Evolutionary conservation across 495 filamentous ascomycete genomes (phyloP), one percentile per base, ranked within the genome.

Genomic region (Rusavskia elegans): DNA sequence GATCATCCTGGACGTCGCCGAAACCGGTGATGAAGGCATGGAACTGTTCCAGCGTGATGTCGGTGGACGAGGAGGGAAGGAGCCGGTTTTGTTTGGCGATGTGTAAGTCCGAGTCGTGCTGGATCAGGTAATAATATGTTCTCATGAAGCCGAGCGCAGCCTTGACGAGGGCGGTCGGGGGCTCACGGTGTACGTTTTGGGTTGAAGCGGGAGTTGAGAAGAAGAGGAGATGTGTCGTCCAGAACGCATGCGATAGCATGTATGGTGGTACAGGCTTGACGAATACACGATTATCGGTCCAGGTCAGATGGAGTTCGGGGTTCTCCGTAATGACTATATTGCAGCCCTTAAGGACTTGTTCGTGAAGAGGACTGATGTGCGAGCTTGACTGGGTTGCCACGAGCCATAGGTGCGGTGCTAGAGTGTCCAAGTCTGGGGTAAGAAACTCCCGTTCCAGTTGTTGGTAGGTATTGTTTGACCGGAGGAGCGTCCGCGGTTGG

Each of bases 251-350:
- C 0, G 60, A 63, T n/a, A 73, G 65, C 1, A 82, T 67, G 55
- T 67, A 80, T 6, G 49, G 16, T 0, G 78, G 79, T 0, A 83
- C 52, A 1, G 79, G 78, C 49, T 81, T 83, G 49, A 82, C 60
- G 59, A 69, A 80, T 21, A 81, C 71, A 2, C 60, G 53, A n/a
- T 67, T 54, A 25, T 74, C 53, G 37, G 57, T 55, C 80, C 77
- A 84, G 14, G 81, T 64, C 0, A 81, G 68, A 51, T 84, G 79
- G 9, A 81, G 59, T 3, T 66, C 57, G 0, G 68, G 63, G 23
- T 74, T 49, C 49, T 84, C 78, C 3, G 65, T 67, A 7, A 70
- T 35, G 14, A 75, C 27, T 13, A 80, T 73, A 1, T 59, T 45
- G 1, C 77, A 73, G 13, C 66, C 64, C 29, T 62, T 61, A 2